Base-by-base conservation (phyloP, 2,329 filamentous ascomycete genomes). In the Pseudocercospora pini-densiflorae region DNA sequence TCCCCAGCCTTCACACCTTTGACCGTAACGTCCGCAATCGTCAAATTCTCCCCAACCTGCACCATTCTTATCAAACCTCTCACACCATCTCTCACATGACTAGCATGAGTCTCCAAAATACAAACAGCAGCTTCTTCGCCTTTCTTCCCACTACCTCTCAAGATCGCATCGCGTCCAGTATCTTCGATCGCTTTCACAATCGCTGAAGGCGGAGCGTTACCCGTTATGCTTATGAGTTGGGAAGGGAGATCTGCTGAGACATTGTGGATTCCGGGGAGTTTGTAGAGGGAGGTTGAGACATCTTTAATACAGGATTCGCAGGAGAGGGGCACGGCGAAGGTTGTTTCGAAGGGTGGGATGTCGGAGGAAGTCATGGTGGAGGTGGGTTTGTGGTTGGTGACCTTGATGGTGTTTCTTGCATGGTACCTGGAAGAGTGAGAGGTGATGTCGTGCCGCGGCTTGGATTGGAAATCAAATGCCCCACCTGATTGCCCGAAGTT, bases 311-410 rank as follows among this genome's bases (percentile, higher is more conserved):
- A 98, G 76, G 87, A 85, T 74, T 97, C 90, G 83, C 95, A 98
- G 81, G 90, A 93, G 84, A 98, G 90, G 63, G 93, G 94, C 73
- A 98, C 95, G 70, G 94, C 93, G 80, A 98, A 98, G 71, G 94
- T 90, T 68, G 94, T 97, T 91, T 98, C 77, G 68, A 80, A 80
- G 7, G 75, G 67, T 40, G 77, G 78, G 59, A 79, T 77, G 51
- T 55, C 19, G 40, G 40, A 43, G 70, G 62, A 16, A 21, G 75
- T 78, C 63, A 61, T 66, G 60, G 43, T 53, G 24, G 47, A 12
- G 5, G 27, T 55, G 45, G 6, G 12, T 53, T 53, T 49, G 45
- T 61, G 60, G n/a, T 54, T 19, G 54, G 14, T 59, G 54, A 47
- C 45, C 36, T 49, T 43, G 19, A 27, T 63, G 60, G 49, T 29